Evolutionary conservation across 495 filamentous ascomycete genomes (phyloP).

Genomic region (Penicillium mononematosum): DNA sequence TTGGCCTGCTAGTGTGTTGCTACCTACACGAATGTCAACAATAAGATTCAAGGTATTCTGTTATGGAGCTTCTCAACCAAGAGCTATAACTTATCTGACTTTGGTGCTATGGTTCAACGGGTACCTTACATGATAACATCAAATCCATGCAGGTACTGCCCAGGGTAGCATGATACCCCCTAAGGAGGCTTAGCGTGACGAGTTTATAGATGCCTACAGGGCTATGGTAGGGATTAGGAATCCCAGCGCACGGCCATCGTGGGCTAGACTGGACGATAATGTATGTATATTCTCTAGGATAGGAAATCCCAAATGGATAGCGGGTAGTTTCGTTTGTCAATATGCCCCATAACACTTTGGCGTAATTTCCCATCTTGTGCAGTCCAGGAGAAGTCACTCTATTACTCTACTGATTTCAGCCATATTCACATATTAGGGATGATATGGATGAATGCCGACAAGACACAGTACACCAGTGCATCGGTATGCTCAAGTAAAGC

Average conservation of each 20-base stretch:
- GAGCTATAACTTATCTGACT: background rate
- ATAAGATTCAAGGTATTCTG: background rate
- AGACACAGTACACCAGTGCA: background rate
- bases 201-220: background rate
- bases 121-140: background rate
- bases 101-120: background rate
- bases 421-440: background rate
- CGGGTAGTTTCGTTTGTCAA: background rate
- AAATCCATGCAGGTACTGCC: background rate
- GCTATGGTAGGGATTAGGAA: background rate
- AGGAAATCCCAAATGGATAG: background rate
- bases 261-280: background rate
- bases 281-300: background rate
- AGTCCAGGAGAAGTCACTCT: background rate
- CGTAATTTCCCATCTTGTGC: background rate
- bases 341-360: background rate
- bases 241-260: background rate
- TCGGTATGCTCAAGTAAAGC: background rate
- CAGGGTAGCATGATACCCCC: background rate
- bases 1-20: background rate
- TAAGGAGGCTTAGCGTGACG: background rate
- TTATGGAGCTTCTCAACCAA: background rate
- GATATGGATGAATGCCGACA: too few relatives aligned
- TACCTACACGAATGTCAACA: background rate
- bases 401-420: background rate